These are phyloP conservation scores for Bondarzewia mesenterica DNA, from an alignment of 1,284 basidiomycete genomes.

Conservation along the genomic window DNA sequence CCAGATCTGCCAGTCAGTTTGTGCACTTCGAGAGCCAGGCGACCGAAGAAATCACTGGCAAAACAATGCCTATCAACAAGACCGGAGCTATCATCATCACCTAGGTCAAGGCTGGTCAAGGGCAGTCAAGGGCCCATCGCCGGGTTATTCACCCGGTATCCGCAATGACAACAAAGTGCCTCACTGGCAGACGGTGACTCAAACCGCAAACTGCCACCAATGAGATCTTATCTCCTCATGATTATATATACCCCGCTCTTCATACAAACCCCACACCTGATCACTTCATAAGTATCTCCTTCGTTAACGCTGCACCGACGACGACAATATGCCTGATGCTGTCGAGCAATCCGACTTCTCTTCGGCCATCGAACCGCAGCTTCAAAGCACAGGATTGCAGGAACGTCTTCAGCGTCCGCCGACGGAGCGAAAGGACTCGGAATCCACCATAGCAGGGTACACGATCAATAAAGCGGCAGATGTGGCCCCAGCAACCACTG, in stretches of 20 bases:
- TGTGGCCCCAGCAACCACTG: not conserved
- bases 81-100: too few species aligned
- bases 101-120: too few species aligned
- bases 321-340: not conserved
- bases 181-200: not conserved
- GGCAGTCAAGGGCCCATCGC: too few species aligned
- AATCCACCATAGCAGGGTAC: not conserved
- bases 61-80: too few species aligned
- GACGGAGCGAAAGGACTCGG: not conserved
- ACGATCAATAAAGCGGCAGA: not conserved
- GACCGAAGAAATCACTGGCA: too few species aligned
- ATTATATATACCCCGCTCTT: not conserved
- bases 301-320: not conserved
- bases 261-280: not conserved
- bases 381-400: not conserved
- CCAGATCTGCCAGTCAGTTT: too few species aligned
- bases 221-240: not conserved
- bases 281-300: not conserved
- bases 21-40: too few species aligned
- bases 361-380: not conserved
- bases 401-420: not conserved
- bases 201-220: not conserved
- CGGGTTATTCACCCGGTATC: too few species aligned
- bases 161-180: not conserved
- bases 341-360: not conserved